These are phyloP conservation scores for Phytophthora pinifolia DNA, from an alignment of 352 stramenopile species.

Conservation along the genomic window DNA sequence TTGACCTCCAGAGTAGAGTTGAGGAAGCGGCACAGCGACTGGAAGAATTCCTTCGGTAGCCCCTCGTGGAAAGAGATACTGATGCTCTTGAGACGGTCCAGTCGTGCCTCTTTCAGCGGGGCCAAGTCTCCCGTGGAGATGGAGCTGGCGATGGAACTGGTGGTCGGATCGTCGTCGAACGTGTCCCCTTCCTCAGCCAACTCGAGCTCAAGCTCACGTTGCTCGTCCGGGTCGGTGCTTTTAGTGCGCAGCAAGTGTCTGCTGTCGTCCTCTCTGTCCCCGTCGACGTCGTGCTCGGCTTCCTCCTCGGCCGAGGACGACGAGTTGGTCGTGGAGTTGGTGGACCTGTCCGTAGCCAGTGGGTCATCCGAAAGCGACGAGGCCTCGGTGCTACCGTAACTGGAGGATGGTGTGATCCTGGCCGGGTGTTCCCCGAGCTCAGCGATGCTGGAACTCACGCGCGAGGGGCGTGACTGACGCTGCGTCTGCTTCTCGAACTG, in stretches of 20 bases:
- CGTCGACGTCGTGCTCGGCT: slow-evolving; percentile 35
- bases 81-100: slow-evolving; percentile 76
- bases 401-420: slow-evolving; percentile 36
- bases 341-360: slow-evolving; percentile 39
- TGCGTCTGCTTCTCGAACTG: slow-evolving; percentile 63
- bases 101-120: slow-evolving; percentile 64
- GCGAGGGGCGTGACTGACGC: slow-evolving; percentile 25
- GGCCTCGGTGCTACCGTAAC: slow-evolving; percentile 58
- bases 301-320: slow-evolving; percentile 48
- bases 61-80: slow-evolving; percentile 81
- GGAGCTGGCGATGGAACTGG: slow-evolving; percentile 36
- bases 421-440: slow-evolving; percentile 26
- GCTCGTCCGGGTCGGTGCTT: slow-evolving; percentile 20
- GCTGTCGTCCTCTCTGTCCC: slow-evolving; percentile 29
- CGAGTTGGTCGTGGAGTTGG: slow-evolving; percentile 47
- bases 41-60: slow-evolving; percentile 78
- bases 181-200: slow-evolving; percentile 36
- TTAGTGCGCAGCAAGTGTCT: slow-evolving; percentile 10
- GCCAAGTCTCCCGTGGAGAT: slow-evolving; percentile 57
- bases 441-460: slow-evolving; percentile 36
- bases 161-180: slow-evolving; percentile 34
- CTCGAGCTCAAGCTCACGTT: slow-evolving; percentile 13
- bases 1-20: slow-evolving; percentile 78
- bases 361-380: slow-evolving; percentile 43
- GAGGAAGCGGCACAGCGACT: slow-evolving; percentile 69